Evolutionary conservation across 495 filamentous ascomycete species (phyloP).

Genomic region (Hypoxylon perforatum): DNA sequence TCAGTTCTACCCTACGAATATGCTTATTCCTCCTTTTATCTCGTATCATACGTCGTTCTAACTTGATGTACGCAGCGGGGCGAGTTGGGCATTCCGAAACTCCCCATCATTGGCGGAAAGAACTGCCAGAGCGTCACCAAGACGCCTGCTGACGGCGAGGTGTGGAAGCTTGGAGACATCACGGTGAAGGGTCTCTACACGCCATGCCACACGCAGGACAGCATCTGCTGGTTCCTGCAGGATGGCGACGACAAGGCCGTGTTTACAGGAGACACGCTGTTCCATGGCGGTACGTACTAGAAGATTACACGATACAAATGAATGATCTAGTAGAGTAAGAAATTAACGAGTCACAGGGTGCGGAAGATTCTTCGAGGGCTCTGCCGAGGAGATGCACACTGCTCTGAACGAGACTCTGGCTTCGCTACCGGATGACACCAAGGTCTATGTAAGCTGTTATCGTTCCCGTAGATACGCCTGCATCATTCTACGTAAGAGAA

Average conservation of each 20-base stretch:
- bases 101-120: slow-evolving; percentile 87
- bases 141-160: slow-evolving; percentile 77
- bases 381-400: slow-evolving; percentile 87
- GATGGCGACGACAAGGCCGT: slow-evolving; percentile 84
- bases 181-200: slow-evolving; percentile 91
- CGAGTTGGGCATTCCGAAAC: slow-evolving; percentile 63
- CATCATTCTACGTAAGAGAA: slow-evolving; percentile 1
- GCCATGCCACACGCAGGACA: slow-evolving; percentile 97
- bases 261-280: slow-evolving; percentile 96
- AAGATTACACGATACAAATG: background rate
- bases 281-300: slow-evolving; percentile 78
- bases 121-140: slow-evolving; percentile 82
- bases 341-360: slow-evolving; percentile 68
- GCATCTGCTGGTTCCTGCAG: slow-evolving; percentile 89
- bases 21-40: background rate
- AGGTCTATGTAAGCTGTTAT: slow-evolving; percentile 77
- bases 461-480: background rate
- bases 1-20: slow-evolving; percentile 46
- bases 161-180: slow-evolving; percentile 88
- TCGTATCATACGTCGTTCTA: slow-evolving; percentile 11
- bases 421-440: slow-evolving; percentile 87
- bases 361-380: slow-evolving; percentile 97
- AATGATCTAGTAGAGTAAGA: background rate
- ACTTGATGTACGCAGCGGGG: slow-evolving; percentile 67
- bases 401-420: slow-evolving; percentile 89